Evolutionary conservation across 129 eudicot species (phyloP).

Genomic region (Lactuca saligna): DNA sequence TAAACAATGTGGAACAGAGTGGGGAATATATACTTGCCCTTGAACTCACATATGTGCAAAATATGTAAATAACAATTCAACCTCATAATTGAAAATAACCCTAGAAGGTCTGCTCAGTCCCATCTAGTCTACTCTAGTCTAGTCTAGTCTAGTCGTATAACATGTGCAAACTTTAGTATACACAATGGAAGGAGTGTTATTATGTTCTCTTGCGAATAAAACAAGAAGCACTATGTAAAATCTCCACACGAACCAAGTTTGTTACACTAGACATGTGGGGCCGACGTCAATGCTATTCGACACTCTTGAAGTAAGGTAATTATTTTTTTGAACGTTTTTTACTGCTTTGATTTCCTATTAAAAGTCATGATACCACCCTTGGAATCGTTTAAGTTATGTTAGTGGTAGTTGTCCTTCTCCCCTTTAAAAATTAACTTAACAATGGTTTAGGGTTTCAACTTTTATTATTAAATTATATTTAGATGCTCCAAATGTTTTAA

Average conservation of each 20-base stretch:
- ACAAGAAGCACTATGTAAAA: not conserved
- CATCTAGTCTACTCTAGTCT: not conserved
- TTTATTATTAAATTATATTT: slow-evolving; percentile 20
- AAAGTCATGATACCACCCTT: no score
- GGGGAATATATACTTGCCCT: not conserved
- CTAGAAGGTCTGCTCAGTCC: not conserved
- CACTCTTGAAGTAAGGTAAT: not conserved
- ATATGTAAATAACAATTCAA: no score
- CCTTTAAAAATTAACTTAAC: not conserved
- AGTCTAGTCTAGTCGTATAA: not conserved
- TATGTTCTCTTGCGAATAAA: not conserved
- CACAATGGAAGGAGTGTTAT: not conserved
- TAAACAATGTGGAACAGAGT: not conserved
- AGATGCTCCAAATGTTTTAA: slow-evolving; percentile 2
- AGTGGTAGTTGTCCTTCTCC: slow-evolving; percentile 19
- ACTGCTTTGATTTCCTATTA: not conserved
- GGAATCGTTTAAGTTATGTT: not conserved
- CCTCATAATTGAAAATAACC: not conserved
- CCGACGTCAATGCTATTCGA: not conserved
- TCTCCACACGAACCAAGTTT: not conserved
- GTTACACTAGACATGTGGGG: not conserved
- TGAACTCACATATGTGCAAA: not conserved
- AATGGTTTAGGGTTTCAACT: slow-evolving; percentile 33
- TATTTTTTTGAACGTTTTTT: not conserved
- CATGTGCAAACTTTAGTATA: not conserved